phyloP scores from a whole-genome alignment of 2,329 filamentous ascomycete genomes.

The Verticillium dahliae region DNA sequence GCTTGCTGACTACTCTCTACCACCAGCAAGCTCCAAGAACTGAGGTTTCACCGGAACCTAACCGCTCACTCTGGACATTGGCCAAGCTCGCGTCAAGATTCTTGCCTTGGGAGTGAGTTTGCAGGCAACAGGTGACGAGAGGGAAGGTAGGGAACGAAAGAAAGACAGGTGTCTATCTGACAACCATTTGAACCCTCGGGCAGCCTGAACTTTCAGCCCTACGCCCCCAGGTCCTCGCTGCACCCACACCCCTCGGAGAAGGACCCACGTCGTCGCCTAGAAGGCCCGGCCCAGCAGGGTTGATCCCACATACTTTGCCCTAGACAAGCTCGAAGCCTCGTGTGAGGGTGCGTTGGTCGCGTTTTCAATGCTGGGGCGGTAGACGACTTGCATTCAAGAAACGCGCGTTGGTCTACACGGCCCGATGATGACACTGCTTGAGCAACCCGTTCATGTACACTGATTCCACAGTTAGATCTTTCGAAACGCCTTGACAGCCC shows the following conservation, averaged over 20 bases:
- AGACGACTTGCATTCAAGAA: neutral
- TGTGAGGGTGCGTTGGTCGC: neutral
- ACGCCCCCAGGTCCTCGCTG: neutral
- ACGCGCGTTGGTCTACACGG: too few species aligned
- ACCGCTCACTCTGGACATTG: too few species aligned
- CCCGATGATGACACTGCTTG: neutral
- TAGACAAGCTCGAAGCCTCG: neutral
- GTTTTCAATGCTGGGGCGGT: neutral
- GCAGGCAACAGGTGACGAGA: neutral
- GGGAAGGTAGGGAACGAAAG: neutral
- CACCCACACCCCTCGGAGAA: neutral
- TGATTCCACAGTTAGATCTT: neutral
- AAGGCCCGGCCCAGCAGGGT: neutral
- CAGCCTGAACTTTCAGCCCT: neutral
- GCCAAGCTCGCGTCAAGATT: too few species aligned
- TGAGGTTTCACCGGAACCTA: neutral
- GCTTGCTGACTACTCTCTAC: neutral
- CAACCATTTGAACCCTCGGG: neutral
- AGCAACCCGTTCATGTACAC: neutral
- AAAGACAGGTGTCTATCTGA: neutral
- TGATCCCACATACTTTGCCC: neutral
- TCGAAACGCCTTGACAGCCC: neutral
- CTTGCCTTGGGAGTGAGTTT: too few species aligned
- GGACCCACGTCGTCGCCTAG: neutral
- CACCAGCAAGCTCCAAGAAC: neutral